phyloP scores from a whole-genome alignment of 306 rosid genomes.

The Cicer cuneatum region DNA sequence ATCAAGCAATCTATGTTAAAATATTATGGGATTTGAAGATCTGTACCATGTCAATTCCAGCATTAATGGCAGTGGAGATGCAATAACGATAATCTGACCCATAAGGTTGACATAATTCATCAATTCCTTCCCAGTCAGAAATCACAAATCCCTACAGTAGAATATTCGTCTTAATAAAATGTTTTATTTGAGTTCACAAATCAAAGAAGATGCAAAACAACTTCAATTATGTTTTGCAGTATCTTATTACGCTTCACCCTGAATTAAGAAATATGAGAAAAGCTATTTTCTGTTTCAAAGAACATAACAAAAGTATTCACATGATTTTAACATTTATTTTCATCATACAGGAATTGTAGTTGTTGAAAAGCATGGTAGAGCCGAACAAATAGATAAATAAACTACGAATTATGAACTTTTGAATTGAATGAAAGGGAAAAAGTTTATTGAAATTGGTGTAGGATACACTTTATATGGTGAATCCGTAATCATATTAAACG shows the following conservation, averaged over 20 bases:
- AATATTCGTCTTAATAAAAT: conserved; percentile 22
- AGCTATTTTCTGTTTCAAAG: not conserved
- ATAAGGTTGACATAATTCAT: conserved; percentile 57
- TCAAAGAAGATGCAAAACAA: conserved; percentile 30
- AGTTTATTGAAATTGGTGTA: no score
- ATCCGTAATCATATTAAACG: no score
- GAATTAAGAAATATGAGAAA: not conserved
- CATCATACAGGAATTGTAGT: not conserved
- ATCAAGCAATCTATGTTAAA: conserved; percentile 8
- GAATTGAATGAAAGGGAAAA: no score
- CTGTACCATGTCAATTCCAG: conserved; percentile 84
- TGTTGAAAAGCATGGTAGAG: no score
- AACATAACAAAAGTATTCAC: not conserved
- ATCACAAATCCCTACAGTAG: conserved; percentile 74
- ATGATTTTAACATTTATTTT: conserved; percentile 10
- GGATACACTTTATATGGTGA: no score
- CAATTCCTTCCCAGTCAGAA: conserved; percentile 84
- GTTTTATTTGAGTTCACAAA: conserved; percentile 19
- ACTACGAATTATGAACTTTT: no score
- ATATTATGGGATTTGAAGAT: conserved; percentile 22
- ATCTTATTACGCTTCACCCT: not conserved
- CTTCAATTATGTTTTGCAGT: not conserved
- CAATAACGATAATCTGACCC: conserved; percentile 65
- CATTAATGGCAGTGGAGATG: conserved; percentile 68
- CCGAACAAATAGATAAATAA: no score